Conservation (phyloP, 805 yeast genomes). For the Hyphopichia homilentoma region DNA sequence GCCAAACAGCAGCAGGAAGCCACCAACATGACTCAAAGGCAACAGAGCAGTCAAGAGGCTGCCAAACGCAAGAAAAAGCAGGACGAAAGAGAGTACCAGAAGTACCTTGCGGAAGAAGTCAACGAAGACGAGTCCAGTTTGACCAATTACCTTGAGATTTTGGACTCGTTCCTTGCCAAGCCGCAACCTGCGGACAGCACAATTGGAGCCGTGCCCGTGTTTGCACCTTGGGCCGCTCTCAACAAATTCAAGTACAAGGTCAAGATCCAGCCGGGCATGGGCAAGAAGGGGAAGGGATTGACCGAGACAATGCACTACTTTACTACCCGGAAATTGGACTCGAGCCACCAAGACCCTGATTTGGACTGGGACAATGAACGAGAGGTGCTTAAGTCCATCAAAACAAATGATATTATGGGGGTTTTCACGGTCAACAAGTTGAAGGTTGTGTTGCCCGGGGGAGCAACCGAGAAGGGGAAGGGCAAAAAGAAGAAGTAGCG, state of each 20-base stretch:
- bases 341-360: constrained; percentile 42
- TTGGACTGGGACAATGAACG: constrained; percentile 72
- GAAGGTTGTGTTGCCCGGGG: constrained; percentile 57
- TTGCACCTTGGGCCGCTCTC: constrained; percentile 90
- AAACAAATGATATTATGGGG: constrained; percentile 64
- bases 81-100: constrained; percentile 41
- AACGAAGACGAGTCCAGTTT: constrained; percentile 28
- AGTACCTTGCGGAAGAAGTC: constrained; percentile 35
- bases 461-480: constrained; percentile 8
- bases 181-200: constrained; percentile 51
- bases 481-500: constrained; percentile 13
- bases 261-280: constrained; percentile 73
- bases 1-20: constrained; percentile 7
- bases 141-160: constrained; percentile 36
- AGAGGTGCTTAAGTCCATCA: constrained; percentile 50
- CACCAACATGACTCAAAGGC: too few species aligned
- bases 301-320: constrained; percentile 64
- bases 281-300: constrained; percentile 85
- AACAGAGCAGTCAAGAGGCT: constrained; percentile 21
- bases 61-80: constrained; percentile 43
- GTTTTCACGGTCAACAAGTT: constrained; percentile 69
- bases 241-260: constrained; percentile 74
- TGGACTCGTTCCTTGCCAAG: constrained; percentile 42
- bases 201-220: constrained; percentile 70
- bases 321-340: constrained; percentile 43